These are phyloP conservation scores for Trichoderma sp. DNA, from an alignment of 2,329 filamentous ascomycete genomes.

Conservation along the genomic window DNA sequence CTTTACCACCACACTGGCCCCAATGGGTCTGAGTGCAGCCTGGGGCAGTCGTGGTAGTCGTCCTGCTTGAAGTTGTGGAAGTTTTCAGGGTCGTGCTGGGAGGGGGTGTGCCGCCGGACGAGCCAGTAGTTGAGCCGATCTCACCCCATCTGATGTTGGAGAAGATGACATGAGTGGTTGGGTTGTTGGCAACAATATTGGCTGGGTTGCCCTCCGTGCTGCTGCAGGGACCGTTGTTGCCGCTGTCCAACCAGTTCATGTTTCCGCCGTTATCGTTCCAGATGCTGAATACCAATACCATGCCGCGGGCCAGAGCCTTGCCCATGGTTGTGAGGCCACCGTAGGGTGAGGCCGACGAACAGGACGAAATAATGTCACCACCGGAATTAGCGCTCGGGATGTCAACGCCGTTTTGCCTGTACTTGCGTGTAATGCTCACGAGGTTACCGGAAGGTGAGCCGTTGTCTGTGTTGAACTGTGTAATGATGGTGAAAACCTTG, in stretches of 20 bases:
- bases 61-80: not conserved
- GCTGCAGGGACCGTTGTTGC: slow-evolving; percentile 49
- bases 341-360: slow-evolving; percentile 33
- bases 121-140: slow-evolving; percentile 46
- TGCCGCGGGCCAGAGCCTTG: slow-evolving; percentile 43
- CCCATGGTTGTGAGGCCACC: slow-evolving; percentile 46
- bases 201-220: slow-evolving; percentile 50
- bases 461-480: slow-evolving; percentile 44
- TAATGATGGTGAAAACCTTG: slow-evolving; percentile 44
- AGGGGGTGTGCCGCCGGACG: not conserved
- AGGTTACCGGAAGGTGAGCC: slow-evolving; percentile 37
- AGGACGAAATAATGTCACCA: slow-evolving; percentile 37
- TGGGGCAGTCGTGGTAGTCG: not conserved
- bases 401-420: slow-evolving; percentile 37
- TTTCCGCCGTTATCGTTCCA: slow-evolving; percentile 52
- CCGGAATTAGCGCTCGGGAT: slow-evolving; percentile 22
- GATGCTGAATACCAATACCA: slow-evolving; percentile 51
- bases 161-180: slow-evolving; percentile 50
- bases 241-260: slow-evolving; percentile 54
- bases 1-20: slow-evolving; percentile 5
- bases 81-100: slow-evolving; percentile 6
- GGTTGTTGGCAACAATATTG: slow-evolving; percentile 45
- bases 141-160: slow-evolving; percentile 60
- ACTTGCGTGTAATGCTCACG: slow-evolving; percentile 47
- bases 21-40: slow-evolving; percentile 9